Evolutionary conservation across 2,329 filamentous ascomycete species (phyloP).

Genomic region (Cytospora paraplurivora): DNA sequence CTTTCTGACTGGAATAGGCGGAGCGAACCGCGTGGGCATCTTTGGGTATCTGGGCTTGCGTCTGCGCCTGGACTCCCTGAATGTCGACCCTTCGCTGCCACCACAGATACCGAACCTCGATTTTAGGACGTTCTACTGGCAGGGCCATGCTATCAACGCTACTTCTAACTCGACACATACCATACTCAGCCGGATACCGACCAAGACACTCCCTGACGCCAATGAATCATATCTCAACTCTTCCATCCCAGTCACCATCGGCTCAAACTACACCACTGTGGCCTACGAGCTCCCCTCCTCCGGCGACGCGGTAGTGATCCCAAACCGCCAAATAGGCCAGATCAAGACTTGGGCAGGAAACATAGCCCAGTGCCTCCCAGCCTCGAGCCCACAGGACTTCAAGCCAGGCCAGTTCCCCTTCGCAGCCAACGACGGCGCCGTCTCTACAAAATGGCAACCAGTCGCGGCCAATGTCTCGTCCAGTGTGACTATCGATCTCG

Average conservation of each 20-base stretch:
- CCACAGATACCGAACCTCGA: conserved; percentile 21
- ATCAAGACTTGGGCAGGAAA: conserved; percentile 59
- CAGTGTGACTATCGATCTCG: conserved; percentile 26
- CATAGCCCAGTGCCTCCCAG: conserved; percentile 64
- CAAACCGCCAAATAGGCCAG: conserved; percentile 60
- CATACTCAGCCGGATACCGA: conserved; percentile 27
- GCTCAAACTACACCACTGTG: conserved; percentile 42
- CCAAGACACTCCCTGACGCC: conserved; percentile 49
- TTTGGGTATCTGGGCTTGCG: conserved; percentile 25
- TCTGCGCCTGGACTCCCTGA: conserved; percentile 23
- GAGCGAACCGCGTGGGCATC: conserved; percentile 25
- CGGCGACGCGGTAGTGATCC: conserved; percentile 51
- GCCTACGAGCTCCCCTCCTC: conserved; percentile 50
- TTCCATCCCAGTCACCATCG: conserved; percentile 62
- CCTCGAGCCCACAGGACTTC: conserved; percentile 49
- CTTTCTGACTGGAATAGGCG: conserved; percentile 24
- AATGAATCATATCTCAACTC: conserved; percentile 54
- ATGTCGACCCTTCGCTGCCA: conserved; percentile 24
- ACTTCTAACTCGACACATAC: conserved; percentile 37
- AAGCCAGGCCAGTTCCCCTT: conserved; percentile 70
- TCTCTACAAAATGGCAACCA: conserved; percentile 28
- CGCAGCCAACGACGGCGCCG: conserved; percentile 27
- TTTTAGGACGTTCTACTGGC: conserved; percentile 29
- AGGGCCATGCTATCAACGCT: conserved; percentile 25
- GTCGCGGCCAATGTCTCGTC: conserved; percentile 20